phyloP scores from a whole-genome alignment of 2,329 filamentous ascomycete species.

The Diplodia seriata region DNA sequence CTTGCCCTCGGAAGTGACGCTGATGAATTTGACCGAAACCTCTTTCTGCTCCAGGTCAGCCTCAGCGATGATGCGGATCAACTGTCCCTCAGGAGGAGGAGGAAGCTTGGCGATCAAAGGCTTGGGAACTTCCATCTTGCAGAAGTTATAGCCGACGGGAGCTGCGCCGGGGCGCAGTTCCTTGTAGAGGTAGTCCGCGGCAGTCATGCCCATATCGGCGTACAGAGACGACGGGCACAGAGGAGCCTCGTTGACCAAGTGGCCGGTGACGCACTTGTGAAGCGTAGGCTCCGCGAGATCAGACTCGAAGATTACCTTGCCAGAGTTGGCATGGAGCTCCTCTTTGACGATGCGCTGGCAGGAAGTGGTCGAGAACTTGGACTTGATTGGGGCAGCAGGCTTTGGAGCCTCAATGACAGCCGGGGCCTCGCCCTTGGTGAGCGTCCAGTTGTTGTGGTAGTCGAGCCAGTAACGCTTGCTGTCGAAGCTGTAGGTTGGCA shows the following conservation, averaged over 20 bases:
- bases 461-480: slow-evolving; percentile 76
- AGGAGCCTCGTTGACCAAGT: slow-evolving; percentile 70
- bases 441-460: slow-evolving; percentile 73
- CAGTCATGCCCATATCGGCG: slow-evolving; percentile 69
- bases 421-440: slow-evolving; percentile 70
- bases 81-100: slow-evolving; percentile 60
- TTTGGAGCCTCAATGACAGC: slow-evolving; percentile 47
- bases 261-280: slow-evolving; percentile 67
- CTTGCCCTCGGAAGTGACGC: slow-evolving; percentile 65
- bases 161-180: slow-evolving; percentile 64
- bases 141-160: slow-evolving; percentile 68
- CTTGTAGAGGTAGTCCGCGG: slow-evolving; percentile 72
- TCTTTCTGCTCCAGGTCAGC: slow-evolving; percentile 63
- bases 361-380: slow-evolving; percentile 68
- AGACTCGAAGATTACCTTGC: slow-evolving; percentile 68
- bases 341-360: slow-evolving; percentile 70
- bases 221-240: slow-evolving; percentile 71
- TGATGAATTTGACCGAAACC: slow-evolving; percentile 63
- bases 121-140: slow-evolving; percentile 72
- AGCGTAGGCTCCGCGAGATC: slow-evolving; percentile 70
- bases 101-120: slow-evolving; percentile 67
- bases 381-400: slow-evolving; percentile 53
- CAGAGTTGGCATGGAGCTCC: slow-evolving; percentile 66
- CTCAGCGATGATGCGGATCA: slow-evolving; percentile 67
- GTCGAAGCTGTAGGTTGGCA: slow-evolving; percentile 73